Evolutionary conservation across 352 stramenopile species (phyloP).

Genomic region (Phytophthora constricta): DNA sequence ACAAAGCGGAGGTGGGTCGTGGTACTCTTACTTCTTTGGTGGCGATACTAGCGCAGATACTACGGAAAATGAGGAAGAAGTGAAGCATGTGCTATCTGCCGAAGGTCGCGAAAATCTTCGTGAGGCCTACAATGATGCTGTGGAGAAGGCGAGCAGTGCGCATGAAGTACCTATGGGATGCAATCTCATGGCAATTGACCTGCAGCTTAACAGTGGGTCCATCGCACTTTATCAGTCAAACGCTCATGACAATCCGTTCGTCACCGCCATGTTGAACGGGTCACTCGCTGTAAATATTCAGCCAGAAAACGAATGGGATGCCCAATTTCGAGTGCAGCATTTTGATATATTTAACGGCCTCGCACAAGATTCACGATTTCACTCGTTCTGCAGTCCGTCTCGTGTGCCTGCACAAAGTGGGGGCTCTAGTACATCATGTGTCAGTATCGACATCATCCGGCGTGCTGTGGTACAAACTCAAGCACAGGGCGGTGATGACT

Average conservation of each 20-base stretch:
- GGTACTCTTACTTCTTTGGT: conserved; percentile 88
- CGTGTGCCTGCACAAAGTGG: conserved; percentile 5
- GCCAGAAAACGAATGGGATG: conserved; percentile 73
- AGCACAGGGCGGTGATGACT: conserved; percentile 14
- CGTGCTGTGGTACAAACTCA: conserved; percentile 30
- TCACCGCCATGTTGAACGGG: conserved; percentile 53
- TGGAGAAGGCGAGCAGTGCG: conserved; percentile 52
- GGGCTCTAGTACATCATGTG: conserved; percentile 40
- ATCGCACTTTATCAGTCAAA: conserved; percentile 62
- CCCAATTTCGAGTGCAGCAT: conserved; percentile 61
- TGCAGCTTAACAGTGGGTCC: conserved; percentile 64
- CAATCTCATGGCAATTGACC: conserved; percentile 70
- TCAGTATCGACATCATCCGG: conserved; percentile 54
- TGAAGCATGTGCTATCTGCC: conserved; percentile 61
- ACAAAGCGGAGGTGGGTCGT: conserved; percentile 48
- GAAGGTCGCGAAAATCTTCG: conserved; percentile 75
- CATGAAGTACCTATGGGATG: conserved; percentile 64
- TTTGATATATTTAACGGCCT: conserved; percentile 74
- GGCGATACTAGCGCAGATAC: conserved; percentile 19
- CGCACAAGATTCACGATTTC: conserved; percentile 51
- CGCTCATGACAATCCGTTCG: conserved; percentile 47
- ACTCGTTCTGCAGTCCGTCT: conserved; percentile 69
- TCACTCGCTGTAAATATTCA: conserved; percentile 68
- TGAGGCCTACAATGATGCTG: conserved; percentile 76
- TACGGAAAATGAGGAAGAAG: conserved; percentile 22